phyloP scores from a whole-genome alignment of 2,329 filamentous ascomycete species.

The Arthrocladium fulminans region DNA sequence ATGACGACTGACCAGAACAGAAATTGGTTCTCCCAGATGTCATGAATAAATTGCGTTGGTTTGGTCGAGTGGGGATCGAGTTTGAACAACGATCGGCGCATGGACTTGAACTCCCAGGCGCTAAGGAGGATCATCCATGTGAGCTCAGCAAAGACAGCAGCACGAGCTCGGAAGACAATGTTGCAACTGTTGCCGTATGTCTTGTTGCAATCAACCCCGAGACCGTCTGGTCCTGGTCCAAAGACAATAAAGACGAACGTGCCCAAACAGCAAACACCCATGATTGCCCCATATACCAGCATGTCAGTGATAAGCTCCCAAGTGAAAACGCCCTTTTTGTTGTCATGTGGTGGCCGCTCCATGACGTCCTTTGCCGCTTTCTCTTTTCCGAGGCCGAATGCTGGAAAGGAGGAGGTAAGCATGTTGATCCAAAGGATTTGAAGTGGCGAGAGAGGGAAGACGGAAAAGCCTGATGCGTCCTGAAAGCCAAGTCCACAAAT shows the following conservation, averaged over 20 bases:
- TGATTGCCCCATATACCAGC: conserved; percentile 45
- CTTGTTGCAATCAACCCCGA: conserved; percentile 48
- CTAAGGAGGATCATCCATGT: conserved; percentile 68
- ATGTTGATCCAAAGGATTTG: conserved; percentile 58
- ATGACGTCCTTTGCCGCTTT: conserved; percentile 48
- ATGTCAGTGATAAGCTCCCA: conserved; percentile 46
- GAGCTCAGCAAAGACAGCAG: conserved; percentile 63
- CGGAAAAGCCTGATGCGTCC: conserved; percentile 43
- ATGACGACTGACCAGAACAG: conserved; percentile 55
- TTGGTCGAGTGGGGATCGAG: conserved; percentile 47
- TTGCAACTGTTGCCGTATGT: conserved; percentile 41
- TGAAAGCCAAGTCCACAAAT: conserved; percentile 53
- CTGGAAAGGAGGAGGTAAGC: conserved; percentile 51
- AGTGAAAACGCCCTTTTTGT: conserved; percentile 44
- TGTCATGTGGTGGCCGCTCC: conserved; percentile 45
- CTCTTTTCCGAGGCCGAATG: conserved; percentile 53
- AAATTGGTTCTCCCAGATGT: conserved; percentile 63
- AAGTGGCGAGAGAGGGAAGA: conserved; percentile 51
- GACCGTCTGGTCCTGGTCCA: conserved; percentile 38
- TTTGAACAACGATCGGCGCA: conserved; percentile 64
- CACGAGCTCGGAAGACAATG: conserved; percentile 57
- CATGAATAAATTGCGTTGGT: conserved; percentile 50
- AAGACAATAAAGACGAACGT: conserved; percentile 47
- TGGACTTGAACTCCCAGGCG: conserved; percentile 69
- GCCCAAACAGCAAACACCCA: conserved; percentile 41